phyloP scores from a whole-genome alignment of 2,329 filamentous ascomycete genomes.

The Epichloe gansuensis region DNA sequence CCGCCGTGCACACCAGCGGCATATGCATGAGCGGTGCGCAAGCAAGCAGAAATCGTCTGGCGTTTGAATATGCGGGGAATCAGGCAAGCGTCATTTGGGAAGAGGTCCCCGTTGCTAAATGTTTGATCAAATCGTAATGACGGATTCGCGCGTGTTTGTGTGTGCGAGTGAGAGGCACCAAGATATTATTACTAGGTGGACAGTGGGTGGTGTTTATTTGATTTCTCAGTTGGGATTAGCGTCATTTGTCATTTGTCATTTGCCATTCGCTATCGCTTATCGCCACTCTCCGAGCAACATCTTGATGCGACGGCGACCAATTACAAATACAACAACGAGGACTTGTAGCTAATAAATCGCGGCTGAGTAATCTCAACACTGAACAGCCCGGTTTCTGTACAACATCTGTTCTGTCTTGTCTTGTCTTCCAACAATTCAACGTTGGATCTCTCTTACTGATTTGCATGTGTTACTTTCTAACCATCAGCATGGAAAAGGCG shows the following conservation, averaged over 20 bases:
- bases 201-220: constrained; percentile 5
- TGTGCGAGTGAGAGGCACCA: background rate
- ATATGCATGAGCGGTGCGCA: background rate
- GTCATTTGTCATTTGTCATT: background rate
- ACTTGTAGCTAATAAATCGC: too few species aligned
- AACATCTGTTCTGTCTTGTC: background rate
- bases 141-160: background rate
- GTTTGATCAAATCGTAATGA: background rate
- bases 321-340: too few species aligned
- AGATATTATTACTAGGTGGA: background rate
- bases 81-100: background rate
- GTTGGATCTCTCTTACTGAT: background rate
- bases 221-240: constrained; percentile 4
- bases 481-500: background rate
- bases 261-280: background rate
- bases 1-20: background rate
- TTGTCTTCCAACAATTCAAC: background rate
- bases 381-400: too few species aligned
- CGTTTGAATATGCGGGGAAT: background rate
- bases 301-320: background rate
- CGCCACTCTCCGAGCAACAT: constrained; percentile 3
- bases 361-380: background rate
- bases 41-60: too few species aligned
- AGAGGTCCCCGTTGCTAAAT: background rate
- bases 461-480: background rate